Evolutionary conservation across 2,329 filamentous ascomycete genomes (phyloP).

Genomic region (Fusarium sp.): DNA sequence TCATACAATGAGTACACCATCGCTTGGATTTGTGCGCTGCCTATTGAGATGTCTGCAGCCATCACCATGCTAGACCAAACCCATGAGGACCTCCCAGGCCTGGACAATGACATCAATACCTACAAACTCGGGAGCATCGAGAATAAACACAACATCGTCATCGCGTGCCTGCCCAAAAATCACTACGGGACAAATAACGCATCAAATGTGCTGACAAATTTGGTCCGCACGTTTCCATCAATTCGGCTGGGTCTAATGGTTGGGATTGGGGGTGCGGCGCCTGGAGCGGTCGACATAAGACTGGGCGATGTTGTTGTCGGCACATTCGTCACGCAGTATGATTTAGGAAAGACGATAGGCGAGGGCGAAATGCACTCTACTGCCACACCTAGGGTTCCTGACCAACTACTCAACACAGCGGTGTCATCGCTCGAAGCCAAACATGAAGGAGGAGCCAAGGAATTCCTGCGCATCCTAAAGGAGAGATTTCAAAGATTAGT

Average conservation of each 20-base stretch:
- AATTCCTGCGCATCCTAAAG: accelerated
- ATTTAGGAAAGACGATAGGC: background rate
- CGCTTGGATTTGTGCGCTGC: constrained; percentile 22
- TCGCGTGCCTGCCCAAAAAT: background rate
- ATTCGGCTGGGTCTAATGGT: background rate
- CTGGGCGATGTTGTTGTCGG: background rate
- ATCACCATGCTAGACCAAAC: constrained; percentile 2
- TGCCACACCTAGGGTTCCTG: background rate
- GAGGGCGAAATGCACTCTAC: background rate
- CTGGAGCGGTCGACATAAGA: background rate
- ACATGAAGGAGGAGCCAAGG: background rate
- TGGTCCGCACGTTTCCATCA: background rate
- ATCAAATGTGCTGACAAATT: background rate
- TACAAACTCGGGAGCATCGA: constrained; percentile 3
- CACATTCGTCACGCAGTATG: background rate
- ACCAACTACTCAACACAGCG: background rate
- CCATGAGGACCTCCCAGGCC: background rate
- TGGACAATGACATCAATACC: background rate
- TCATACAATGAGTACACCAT: background rate
- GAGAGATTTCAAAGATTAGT: accelerated
- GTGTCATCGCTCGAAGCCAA: accelerated
- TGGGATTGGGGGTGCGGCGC: background rate
- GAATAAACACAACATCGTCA: background rate
- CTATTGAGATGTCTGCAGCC: constrained; percentile 10
- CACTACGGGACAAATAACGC: background rate